Conservation (phyloP, 768 basidiomycete genomes). For the Pleurotus pulmonarius region DNA sequence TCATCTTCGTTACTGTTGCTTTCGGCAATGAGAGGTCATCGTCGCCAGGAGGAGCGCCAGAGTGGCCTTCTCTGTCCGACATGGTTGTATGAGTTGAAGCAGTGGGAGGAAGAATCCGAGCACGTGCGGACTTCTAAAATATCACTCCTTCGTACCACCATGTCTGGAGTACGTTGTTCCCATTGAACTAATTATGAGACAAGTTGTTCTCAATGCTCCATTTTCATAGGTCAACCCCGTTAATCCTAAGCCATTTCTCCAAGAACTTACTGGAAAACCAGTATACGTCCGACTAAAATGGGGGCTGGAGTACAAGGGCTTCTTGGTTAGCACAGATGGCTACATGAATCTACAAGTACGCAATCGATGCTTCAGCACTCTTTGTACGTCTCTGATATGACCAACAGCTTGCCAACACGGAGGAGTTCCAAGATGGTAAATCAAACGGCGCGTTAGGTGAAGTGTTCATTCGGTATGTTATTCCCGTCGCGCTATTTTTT, state of each 20-base stretch:
- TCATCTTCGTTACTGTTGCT: slow-evolving; percentile 97
- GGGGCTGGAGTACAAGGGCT: slow-evolving; percentile 99
- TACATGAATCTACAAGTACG: slow-evolving; percentile 98
- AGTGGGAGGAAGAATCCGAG: background rate
- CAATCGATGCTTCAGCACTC: slow-evolving; percentile 2
- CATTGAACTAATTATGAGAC: slow-evolving; percentile 4
- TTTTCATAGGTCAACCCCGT: slow-evolving; percentile 74
- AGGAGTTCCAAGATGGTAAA: slow-evolving; percentile 95
- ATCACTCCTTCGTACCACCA: slow-evolving; percentile 43
- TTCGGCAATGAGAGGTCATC: slow-evolving; percentile 95
- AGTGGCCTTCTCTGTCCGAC: slow-evolving; percentile 88
- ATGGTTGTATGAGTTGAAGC: slow-evolving; percentile 34
- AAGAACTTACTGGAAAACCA: slow-evolving; percentile 96
- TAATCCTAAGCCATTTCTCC: slow-evolving; percentile 98
- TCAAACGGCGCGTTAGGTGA: slow-evolving; percentile 97
- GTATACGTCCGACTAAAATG: slow-evolving; percentile 96
- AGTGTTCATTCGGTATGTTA: slow-evolving; percentile 89
- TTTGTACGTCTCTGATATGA: background rate
- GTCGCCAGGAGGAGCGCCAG: slow-evolving; percentile 63
- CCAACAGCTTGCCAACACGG: slow-evolving; percentile 91
- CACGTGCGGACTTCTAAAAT: slow-evolving; percentile 5
- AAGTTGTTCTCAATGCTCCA: slow-evolving; percentile 9
- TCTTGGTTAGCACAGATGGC: slow-evolving; percentile 96
- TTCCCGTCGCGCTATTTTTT: background rate
- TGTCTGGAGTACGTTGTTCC: slow-evolving; percentile 55